Evolutionary conservation across 495 filamentous ascomycete species (phyloP), one percentile per base, ranked within the genome.

Genomic region (Penicillium cinerascens): DNA sequence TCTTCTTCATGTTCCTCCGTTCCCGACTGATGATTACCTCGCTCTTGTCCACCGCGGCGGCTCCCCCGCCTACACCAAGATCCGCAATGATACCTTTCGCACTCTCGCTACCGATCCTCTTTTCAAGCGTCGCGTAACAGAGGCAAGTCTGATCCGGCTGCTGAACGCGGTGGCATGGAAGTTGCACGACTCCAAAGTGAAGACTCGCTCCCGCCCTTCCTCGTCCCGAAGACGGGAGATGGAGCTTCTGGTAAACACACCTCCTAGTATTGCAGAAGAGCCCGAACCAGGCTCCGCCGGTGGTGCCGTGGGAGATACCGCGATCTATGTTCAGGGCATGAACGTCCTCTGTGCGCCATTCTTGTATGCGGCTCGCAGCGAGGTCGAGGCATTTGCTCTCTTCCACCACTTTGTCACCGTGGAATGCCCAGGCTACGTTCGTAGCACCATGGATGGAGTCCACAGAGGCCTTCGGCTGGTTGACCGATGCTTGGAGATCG

Each of bases 261-360:
- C 74, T 3, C 72, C 74, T 0, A 74, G 70, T 16, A 76, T 77
- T 47, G 59, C 60, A 27, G 73, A 76, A 27, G 83, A 82, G 63
- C 55, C 39, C 7, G 44, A 51, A 20, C 36, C 53, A 17, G 44
- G 49, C 2, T 57, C 51, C 15, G 21, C 16, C 11, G 41, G 36
- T 6, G 56, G 42, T 13, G 37, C 58, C 9, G 69, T 66, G 18
- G 73, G 72, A 15, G 85, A 87, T 52, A 79, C 85, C 13, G 87
- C 88, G 11, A 89, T 88, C 47, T 99, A 99, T 66, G 95, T 97
- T 5, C 93, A 99, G 66, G 93, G 93, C 51, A 97, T 98, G 93
- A 98, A 97, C 64, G 92, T 97, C n/a, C 82, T 98, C n/a, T 92
- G 89, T 33, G 93, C 93, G 8, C 95, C 93, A 0, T 97, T 99